Evolutionary conservation across 2,329 filamentous ascomycete species (phyloP).

Genomic region (Endocalyx cinctus): DNA sequence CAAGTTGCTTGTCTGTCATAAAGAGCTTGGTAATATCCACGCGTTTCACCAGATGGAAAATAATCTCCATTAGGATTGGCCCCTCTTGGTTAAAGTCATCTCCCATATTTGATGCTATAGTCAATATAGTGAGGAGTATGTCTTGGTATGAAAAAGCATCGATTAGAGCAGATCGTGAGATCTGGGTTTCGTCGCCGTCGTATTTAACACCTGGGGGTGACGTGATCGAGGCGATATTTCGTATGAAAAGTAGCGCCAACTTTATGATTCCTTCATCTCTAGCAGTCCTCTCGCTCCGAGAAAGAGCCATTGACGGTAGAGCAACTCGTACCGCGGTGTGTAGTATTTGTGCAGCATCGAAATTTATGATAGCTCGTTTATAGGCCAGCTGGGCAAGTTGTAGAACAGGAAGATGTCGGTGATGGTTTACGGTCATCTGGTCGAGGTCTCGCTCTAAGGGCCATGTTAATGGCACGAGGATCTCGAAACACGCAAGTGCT

Average conservation of each 20-base stretch:
- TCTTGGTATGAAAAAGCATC: constrained; percentile 89
- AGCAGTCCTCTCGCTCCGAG: constrained; percentile 67
- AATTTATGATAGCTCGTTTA: constrained; percentile 83
- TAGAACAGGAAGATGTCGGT: constrained; percentile 84
- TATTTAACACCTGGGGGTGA: constrained; percentile 67
- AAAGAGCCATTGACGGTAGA: constrained; percentile 77
- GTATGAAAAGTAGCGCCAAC: constrained; percentile 80
- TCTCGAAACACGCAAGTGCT: constrained; percentile 80
- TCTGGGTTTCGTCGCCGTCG: constrained; percentile 84
- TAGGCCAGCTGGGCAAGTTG: constrained; percentile 85
- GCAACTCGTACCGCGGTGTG: constrained; percentile 77
- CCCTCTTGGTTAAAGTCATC: constrained; percentile 91
- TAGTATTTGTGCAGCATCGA: constrained; percentile 71
- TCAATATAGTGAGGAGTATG: constrained; percentile 79
- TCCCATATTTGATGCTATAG: constrained; percentile 85
- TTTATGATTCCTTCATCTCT: constrained; percentile 92
- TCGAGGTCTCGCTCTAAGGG: constrained; percentile 75
- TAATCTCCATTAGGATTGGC: constrained; percentile 80
- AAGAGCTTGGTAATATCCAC: constrained; percentile 82
- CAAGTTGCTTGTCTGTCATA: constrained; percentile 70
- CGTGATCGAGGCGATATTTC: constrained; percentile 82
- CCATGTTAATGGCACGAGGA: constrained; percentile 92
- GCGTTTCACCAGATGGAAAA: constrained; percentile 91
- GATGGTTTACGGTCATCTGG: constrained; percentile 86
- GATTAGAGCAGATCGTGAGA: constrained; percentile 82